Evolutionary conservation across 2,329 filamentous ascomycete species (phyloP), one percentile per base, ranked within the genome.

Genomic region (Fusarium beomiforme): DNA sequence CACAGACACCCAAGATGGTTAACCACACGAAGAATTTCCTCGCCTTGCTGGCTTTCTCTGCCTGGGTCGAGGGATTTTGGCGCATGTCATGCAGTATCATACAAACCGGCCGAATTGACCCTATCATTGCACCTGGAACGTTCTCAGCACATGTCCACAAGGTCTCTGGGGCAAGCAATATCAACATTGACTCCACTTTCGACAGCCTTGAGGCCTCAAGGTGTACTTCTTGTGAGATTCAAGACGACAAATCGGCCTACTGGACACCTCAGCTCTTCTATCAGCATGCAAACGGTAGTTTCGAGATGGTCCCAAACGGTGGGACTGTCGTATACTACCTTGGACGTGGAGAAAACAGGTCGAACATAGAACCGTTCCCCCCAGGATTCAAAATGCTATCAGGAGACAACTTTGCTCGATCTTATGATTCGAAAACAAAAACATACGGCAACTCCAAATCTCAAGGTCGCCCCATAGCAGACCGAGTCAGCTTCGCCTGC

Each of bases 261-360:
- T 75, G 73, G 73, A 75, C 73, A 33, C 73, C 73, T 1, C 73
- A 75, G n/a, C 58, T 75, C 6, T 75, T 65, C 41, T 75, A 58
- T 24, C 72, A 70, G 10, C 72, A 75, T 12, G 60, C 53, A 5
- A 75, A 75, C 11, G 72, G 73, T 2, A 72, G 64, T 26, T 75
- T 75, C 24, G 44, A 75, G 59, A 70, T 75, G 58, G 73, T 75
- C 3, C 73, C 73, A 2, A 75, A 75, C 13, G 62, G 65, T 4
- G 73, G 73, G 14, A 75, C 73, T 3, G 62, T 74, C 13, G 42
- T 75, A 26, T 75, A 75, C 55, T 75, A 75, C 26, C 73, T 75
- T 9, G 73, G 73, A 2, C 72, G 73, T 2, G 73, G 73, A 5
- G 72, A 72, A 42, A 75, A 75, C 21, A 73, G 63, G 16, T 60